A percentile compares a stretch with the other conserved stretches of the same genome.
These are phyloP conservation scores for Wickerhamiella vanderwaltii DNA, from an alignment of 805 yeast species.

Conservation along the genomic window DNA sequence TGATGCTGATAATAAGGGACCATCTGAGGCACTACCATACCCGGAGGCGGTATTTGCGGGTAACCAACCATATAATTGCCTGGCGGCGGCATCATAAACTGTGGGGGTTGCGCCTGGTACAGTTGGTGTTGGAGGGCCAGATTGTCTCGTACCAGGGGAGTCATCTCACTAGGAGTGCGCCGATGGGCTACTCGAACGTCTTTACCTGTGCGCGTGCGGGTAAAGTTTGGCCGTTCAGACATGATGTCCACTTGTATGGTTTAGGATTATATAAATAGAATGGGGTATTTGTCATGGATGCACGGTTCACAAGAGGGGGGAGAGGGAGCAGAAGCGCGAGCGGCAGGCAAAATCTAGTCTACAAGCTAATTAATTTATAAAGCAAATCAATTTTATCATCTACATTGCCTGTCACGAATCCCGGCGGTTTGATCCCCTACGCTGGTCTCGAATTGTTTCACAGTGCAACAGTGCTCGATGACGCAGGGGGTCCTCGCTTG, in stretches of 20 bases:
- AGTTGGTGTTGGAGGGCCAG: slow-evolving; percentile 74
- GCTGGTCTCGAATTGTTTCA: too few relatives aligned
- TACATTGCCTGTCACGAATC: too few relatives aligned
- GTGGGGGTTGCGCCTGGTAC: slow-evolving; percentile 61
- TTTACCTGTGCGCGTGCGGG: slow-evolving; percentile 26
- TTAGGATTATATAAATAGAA: slow-evolving; percentile 9
- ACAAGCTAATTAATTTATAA: too few relatives aligned
- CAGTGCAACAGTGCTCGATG: too few relatives aligned
- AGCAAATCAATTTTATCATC: too few relatives aligned
- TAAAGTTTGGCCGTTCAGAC: slow-evolving; percentile 10
- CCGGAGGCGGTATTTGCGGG: slow-evolving; percentile 15
- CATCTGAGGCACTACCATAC: slow-evolving; percentile 9
- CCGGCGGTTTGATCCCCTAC: too few relatives aligned
- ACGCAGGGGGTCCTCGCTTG: too few relatives aligned
- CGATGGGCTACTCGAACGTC: slow-evolving; percentile 91
- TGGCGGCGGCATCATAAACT: slow-evolving; percentile 9
- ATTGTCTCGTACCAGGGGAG: slow-evolving; percentile 79
- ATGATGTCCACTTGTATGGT: slow-evolving; percentile 6
- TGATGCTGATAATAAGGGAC: slow-evolving; percentile 7
- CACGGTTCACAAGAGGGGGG: too few relatives aligned
- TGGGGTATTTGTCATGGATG: slow-evolving; percentile 4
- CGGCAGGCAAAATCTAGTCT: too few relatives aligned
- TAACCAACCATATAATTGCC: slow-evolving; percentile 29
- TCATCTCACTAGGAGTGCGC: slow-evolving; percentile 88
- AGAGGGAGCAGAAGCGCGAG: too few relatives aligned